phyloP scores from a whole-genome alignment of 768 basidiomycete species.

The Tulasnella sp. region DNA sequence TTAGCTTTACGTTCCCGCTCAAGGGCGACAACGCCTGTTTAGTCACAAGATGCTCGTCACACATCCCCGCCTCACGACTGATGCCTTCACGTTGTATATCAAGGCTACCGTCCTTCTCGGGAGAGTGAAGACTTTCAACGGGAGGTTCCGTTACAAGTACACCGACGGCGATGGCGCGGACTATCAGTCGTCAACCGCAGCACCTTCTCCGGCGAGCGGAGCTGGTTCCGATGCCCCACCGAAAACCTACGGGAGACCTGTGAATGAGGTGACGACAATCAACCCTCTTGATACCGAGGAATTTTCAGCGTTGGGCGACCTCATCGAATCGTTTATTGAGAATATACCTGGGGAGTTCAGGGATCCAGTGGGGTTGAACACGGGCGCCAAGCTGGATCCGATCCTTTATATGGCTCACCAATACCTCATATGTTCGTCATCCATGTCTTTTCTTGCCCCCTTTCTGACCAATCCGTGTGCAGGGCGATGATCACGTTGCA shows the following conservation, averaged over 20 bases:
- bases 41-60: constrained; percentile 45
- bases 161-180: background rate
- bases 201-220: no score
- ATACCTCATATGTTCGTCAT: background rate
- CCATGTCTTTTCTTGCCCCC: background rate
- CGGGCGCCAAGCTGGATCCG: background rate
- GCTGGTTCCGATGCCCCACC: no score
- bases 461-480: background rate
- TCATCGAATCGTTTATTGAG: background rate
- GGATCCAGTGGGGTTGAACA: background rate
- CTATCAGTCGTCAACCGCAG: background rate
- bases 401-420: constrained; percentile 2
- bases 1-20: background rate
- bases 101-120: constrained; percentile 59
- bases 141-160: background rate
- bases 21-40: constrained; percentile 53
- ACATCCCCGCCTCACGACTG: constrained; percentile 52
- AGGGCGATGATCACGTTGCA: constrained; percentile 64
- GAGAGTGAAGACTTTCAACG: constrained; percentile 18
- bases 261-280: constrained; percentile 24
- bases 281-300: background rate
- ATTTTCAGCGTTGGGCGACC: constrained; percentile 3
- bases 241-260: no score
- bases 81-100: constrained; percentile 61
- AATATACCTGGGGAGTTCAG: constrained; percentile 7